A percentile compares a stretch with the other conserved stretches of the same genome.
Evolutionary conservation across 768 basidiomycete genomes (phyloP).

Genomic region (Strobilomyces confusus): DNA sequence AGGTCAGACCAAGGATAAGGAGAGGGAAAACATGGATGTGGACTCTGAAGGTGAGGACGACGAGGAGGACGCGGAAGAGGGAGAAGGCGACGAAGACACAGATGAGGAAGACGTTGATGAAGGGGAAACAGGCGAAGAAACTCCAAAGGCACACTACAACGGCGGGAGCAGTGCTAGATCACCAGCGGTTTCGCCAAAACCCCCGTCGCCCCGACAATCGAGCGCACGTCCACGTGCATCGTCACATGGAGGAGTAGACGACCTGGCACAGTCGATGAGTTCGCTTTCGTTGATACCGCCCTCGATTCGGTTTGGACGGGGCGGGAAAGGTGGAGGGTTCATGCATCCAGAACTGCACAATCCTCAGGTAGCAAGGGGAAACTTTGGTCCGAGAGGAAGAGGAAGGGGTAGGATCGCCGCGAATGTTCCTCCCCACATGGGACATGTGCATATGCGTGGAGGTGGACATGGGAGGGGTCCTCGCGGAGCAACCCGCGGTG

Average conservation of each 20-base stretch:
- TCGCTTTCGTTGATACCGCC: slow-evolving; percentile 60
- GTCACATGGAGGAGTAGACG: slow-evolving; percentile 38
- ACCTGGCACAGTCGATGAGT: slow-evolving; percentile 44
- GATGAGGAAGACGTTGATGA: slow-evolving; percentile 20
- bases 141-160: slow-evolving; percentile 24
- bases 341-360: slow-evolving; percentile 33
- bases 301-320: slow-evolving; percentile 70
- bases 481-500: slow-evolving; percentile 15
- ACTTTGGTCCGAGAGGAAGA: slow-evolving; percentile 30
- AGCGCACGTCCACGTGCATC: slow-evolving; percentile 11
- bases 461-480: slow-evolving; percentile 9
- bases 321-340: slow-evolving; percentile 55
- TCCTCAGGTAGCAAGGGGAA: slow-evolving; percentile 27
- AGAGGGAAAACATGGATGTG: slow-evolving; percentile 21
- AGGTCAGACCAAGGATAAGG: slow-evolving; percentile 10
- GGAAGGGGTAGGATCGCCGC: slow-evolving; percentile 28
- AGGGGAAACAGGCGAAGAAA: slow-evolving; percentile 23
- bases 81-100: slow-evolving; percentile 9
- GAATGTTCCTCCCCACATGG: slow-evolving; percentile 14
- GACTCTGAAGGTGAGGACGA: slow-evolving; percentile 18
- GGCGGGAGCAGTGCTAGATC: slow-evolving; percentile 16
- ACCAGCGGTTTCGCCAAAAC: slow-evolving; percentile 17
- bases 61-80: slow-evolving; percentile 10
- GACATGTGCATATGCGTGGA: slow-evolving; percentile 11
- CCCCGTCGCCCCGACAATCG: slow-evolving; percentile 21